Conservation (phyloP, 805 yeast genomes). For the Teunomyces funiuensis region DNA sequence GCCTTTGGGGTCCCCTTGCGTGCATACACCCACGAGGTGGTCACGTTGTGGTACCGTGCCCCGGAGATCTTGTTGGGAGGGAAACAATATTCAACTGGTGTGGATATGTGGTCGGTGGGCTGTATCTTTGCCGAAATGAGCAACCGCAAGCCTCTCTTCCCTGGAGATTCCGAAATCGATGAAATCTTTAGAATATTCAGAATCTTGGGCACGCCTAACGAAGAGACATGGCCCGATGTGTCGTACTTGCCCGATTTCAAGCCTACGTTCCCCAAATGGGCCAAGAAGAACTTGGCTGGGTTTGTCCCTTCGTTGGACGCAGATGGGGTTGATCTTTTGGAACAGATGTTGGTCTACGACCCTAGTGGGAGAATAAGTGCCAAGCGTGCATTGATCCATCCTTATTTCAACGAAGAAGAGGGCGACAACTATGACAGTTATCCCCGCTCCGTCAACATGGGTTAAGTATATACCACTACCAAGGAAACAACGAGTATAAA, state of each 20-base stretch:
- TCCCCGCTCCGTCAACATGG: constrained; percentile 42
- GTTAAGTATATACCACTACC: constrained; percentile 15
- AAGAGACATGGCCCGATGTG: constrained; percentile 93
- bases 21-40: constrained; percentile 97
- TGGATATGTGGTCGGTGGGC: constrained; percentile 98
- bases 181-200: constrained; percentile 93
- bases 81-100: constrained; percentile 95
- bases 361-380: constrained; percentile 94
- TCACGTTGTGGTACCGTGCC: constrained; percentile 95
- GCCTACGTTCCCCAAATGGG: constrained; percentile 90
- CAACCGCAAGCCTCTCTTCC: constrained; percentile 89
- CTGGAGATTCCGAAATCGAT: constrained; percentile 97
- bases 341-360: constrained; percentile 79
- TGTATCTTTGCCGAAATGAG: constrained; percentile 98
- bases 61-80: constrained; percentile 96
- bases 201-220: constrained; percentile 90
- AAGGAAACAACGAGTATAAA: background rate
- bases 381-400: constrained; percentile 85
- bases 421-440: constrained; percentile 30
- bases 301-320: constrained; percentile 77
- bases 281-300: constrained; percentile 64
- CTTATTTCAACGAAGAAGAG: constrained; percentile 69
- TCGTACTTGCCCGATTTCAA: constrained; percentile 88
- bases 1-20: constrained; percentile 97
- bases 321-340: constrained; percentile 81